phyloP scores from a whole-genome alignment of 495 filamentous ascomycete genomes.

The Cudoniella acicularis region DNA sequence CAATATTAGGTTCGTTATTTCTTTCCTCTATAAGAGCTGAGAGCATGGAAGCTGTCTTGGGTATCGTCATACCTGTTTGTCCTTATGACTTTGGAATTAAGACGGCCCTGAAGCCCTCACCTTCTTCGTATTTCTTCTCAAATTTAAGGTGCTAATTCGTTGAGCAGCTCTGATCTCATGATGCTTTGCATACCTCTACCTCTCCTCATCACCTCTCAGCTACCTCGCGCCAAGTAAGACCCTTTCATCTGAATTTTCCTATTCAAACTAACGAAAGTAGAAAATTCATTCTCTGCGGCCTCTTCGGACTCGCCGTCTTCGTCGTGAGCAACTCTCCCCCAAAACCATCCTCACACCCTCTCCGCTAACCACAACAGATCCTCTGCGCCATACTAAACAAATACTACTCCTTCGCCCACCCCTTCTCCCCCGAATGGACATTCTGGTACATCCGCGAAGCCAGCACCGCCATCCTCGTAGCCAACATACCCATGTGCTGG shows the following conservation, averaged over 20 bases:
- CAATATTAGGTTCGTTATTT: too few species aligned
- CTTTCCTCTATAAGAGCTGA: too few species aligned
- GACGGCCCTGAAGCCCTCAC: too few species aligned
- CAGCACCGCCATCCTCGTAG: conserved; percentile 57
- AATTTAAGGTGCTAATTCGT: too few species aligned
- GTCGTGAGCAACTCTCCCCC: conserved; percentile 31
- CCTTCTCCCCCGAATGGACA: conserved; percentile 54
- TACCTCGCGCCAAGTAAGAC: conserved; percentile 34
- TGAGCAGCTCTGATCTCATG: conserved; percentile 55
- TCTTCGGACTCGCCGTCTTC: conserved; percentile 56
- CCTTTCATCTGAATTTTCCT: not conserved
- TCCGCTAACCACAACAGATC: conserved; percentile 32
- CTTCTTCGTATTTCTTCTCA: too few species aligned
- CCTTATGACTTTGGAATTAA: too few species aligned
- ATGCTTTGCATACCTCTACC: conserved; percentile 61
- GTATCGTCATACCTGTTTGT: too few species aligned
- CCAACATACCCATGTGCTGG: conserved; percentile 64
- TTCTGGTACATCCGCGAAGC: conserved; percentile 67
- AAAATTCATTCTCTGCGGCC: conserved; percentile 48
- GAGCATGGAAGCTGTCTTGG: too few species aligned
- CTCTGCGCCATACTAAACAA: conserved; percentile 60
- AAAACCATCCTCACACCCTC: not conserved
- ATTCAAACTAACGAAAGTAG: conserved; percentile 19
- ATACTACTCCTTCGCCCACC: conserved; percentile 59
- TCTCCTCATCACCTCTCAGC: conserved; percentile 49